Conservation (phyloP, 2,329 filamentous ascomycete species). For the Botrytis deweyae region DNA sequence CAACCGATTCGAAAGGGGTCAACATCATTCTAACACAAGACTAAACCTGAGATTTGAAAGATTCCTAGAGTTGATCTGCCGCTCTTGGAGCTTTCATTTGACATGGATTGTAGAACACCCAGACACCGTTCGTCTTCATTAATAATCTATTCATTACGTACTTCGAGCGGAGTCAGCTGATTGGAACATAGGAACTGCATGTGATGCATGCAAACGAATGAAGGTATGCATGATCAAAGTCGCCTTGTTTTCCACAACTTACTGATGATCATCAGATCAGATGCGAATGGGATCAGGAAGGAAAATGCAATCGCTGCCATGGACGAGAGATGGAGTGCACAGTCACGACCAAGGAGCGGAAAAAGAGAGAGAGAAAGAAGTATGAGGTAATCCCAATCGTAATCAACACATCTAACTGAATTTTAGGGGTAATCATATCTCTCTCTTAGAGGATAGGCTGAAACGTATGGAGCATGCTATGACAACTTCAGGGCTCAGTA, state of each 20-base stretch:
- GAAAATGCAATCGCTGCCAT: constrained; percentile 30
- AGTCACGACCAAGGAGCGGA: constrained; percentile 33
- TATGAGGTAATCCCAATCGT: constrained; percentile 21
- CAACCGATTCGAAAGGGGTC: not conserved
- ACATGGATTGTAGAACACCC: constrained; percentile 13
- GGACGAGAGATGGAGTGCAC: constrained; percentile 29
- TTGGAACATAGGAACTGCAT: constrained; percentile 30
- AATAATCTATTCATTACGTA: not conserved
- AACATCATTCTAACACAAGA: not conserved
- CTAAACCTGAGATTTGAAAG: not conserved
- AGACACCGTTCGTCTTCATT: constrained; percentile 14
- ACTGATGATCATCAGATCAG: constrained; percentile 28
- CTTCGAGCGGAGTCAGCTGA: constrained; percentile 15
- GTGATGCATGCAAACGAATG: constrained; percentile 33
- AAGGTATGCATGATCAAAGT: constrained; percentile 27
- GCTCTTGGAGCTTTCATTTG: not conserved
- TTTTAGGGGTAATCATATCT: constrained; percentile 25
- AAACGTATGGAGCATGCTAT: constrained; percentile 34
- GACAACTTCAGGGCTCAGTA: constrained; percentile 25
- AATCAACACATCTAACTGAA: constrained; percentile 14
- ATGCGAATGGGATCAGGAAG: constrained; percentile 29
- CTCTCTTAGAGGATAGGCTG: constrained; percentile 32
- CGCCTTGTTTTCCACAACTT: not conserved
- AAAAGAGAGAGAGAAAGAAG: constrained; percentile 31
- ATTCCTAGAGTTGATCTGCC: not conserved